Percentiles rank a stretch among this genome's conserved stretches.
These are phyloP conservation scores for Taphrina pruni DNA, from an alignment of 1,139 yeast genomes.

Conservation along the genomic window DNA sequence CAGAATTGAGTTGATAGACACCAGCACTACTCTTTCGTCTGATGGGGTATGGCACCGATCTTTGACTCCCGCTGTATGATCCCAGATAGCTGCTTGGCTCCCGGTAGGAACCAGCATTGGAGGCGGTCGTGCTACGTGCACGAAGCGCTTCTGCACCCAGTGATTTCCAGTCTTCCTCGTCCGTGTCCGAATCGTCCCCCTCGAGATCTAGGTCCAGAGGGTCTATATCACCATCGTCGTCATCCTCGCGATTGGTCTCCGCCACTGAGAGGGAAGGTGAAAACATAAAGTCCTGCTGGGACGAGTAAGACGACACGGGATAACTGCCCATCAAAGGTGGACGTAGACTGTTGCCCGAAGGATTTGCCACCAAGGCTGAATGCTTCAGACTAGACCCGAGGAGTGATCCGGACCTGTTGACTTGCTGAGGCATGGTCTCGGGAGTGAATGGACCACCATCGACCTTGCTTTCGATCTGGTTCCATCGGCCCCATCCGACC, in stretches of 20 bases:
- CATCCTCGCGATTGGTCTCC: slow-evolving; percentile 41
- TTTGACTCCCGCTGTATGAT: slow-evolving; percentile 16
- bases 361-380: not conserved
- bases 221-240: slow-evolving; percentile 44
- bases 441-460: slow-evolving; percentile 26
- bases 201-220: slow-evolving; percentile 42
- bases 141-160: slow-evolving; percentile 70
- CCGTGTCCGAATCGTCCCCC: slow-evolving; percentile 62
- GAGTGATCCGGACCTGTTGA: slow-evolving; percentile 3
- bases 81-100: slow-evolving; percentile 2
- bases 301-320: slow-evolving; percentile 22
- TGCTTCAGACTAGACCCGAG: slow-evolving; percentile 26
- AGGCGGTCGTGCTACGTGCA: slow-evolving; percentile 12
- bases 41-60: slow-evolving; percentile 36
- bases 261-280: slow-evolving; percentile 38
- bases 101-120: slow-evolving; percentile 17
- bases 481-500: slow-evolving; percentile 99
- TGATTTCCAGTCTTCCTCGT: slow-evolving; percentile 94
- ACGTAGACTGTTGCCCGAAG: not conserved
- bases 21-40: slow-evolving; percentile 36
- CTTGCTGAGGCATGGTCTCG: slow-evolving; percentile 32
- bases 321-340: slow-evolving; percentile 16
- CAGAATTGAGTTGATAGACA: slow-evolving; percentile 22
- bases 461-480: slow-evolving; percentile 55
- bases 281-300: slow-evolving; percentile 33